Base-by-base conservation (phyloP, 2,329 filamentous ascomycete genomes). In the Xylaria sp. region DNA sequence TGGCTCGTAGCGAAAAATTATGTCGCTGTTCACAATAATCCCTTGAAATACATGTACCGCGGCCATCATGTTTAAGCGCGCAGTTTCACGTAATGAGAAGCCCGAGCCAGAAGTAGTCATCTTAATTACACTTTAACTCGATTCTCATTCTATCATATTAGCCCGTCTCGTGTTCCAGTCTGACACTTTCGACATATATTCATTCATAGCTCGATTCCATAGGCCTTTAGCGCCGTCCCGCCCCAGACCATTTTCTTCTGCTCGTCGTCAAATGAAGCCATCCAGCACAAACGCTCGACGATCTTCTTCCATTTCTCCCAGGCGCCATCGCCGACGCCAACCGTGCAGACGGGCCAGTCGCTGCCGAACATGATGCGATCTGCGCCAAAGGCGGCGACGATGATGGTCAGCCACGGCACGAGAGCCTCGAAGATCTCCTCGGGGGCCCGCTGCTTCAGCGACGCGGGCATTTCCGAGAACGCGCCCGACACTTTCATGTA, bases 401-500 rank as follows among this genome's bases (percentile, higher is more conserved):
- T 79, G 55, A 89, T 85, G 63, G 88, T 85, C 2, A 92, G 84
- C 89, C 92, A 96, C 23, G 89, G 88, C 61, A 84, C 81, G 19
- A 91, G 81, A 42, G 83, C 83, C 64, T 84, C 79, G 67, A 92
- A 87, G 60, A 92, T 84, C 37, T 85, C 82, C 60, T 84, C 79
- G 35, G 82, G 74, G 9, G 82, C 75, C 25, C 82, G 78, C 23
- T 73, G 74, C 70, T 80, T 81, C 67, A 88, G 78, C 11, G 80
- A 76, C 49, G 82, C 80, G 2, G 87, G 83, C 77, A 97, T 88
- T 78, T 97, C 92, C 17, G 90, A 88, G 76, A 97, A 94, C 49
- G 84, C 86, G 7, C 94, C 94, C 0, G 91, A 94, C n/a, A 97
- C 84, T 80, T 97, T 97, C 85, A 97, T 91, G 79, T 90, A 96